Evolutionary conservation across 1,139 yeast species (phyloP).

Genomic region (Taiozyma sp.): DNA sequence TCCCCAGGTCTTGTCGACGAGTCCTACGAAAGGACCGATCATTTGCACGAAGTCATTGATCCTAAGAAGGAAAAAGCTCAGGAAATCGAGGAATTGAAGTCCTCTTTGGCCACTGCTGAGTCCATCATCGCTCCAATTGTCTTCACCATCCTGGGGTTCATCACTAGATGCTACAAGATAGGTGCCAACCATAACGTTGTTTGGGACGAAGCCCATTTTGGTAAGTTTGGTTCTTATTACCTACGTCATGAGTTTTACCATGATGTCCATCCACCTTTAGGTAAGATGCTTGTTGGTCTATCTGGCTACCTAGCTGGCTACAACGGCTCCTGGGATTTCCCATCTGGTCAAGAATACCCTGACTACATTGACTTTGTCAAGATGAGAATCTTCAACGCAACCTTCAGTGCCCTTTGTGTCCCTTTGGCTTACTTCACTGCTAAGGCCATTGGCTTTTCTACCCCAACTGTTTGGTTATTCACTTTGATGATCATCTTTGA

Average conservation of each 20-base stretch:
- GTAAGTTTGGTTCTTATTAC: conserved; percentile 92
- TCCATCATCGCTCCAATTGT: conserved; percentile 47
- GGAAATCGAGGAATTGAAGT: conserved; percentile 19
- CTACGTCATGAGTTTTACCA: conserved; percentile 91
- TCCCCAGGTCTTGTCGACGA: neutral
- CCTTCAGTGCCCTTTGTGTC: conserved; percentile 84
- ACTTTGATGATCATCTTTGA: conserved; percentile 85
- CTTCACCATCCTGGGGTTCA: conserved; percentile 63
- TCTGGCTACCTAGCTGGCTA: conserved; percentile 94
- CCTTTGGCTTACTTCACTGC: conserved; percentile 93
- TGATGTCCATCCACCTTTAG: conserved; percentile 98
- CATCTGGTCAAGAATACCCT: conserved; percentile 83
- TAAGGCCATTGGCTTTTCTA: conserved; percentile 76
- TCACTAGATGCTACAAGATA: conserved; percentile 71
- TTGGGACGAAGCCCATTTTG: conserved; percentile 98
- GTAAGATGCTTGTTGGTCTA: conserved; percentile 93
- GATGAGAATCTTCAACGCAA: conserved; percentile 93
- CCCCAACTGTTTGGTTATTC: conserved; percentile 84
- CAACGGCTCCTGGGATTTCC: conserved; percentile 94
- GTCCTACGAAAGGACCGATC: neutral
- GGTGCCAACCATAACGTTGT: conserved; percentile 68
- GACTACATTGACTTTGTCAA: conserved; percentile 81
- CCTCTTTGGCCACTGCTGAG: conserved; percentile 34
- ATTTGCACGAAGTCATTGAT: conserved; percentile 14
- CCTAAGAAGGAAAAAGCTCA: conserved; percentile 15